A percentile compares a stretch with the other conserved stretches of the same genome.
Evolutionary conservation across 2,329 filamentous ascomycete genomes (phyloP).

Genomic region (Trichothecium roseum): DNA sequence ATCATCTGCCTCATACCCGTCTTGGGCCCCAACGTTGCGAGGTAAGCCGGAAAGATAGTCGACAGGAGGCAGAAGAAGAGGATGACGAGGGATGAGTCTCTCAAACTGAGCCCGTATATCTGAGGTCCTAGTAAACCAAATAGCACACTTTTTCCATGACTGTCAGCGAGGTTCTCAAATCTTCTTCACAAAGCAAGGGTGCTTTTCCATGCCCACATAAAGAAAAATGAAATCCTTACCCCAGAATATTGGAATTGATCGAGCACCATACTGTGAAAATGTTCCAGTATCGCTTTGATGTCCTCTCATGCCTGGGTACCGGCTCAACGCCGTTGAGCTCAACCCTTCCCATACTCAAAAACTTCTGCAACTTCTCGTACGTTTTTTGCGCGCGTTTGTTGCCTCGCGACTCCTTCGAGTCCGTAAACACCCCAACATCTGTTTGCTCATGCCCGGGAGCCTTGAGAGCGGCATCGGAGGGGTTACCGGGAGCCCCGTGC

Average conservation of each 20-base stretch:
- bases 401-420: no score
- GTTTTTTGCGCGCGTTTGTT: no score
- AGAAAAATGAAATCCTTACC: no score
- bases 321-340: conserved; percentile 34
- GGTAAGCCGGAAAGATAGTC: conserved; percentile 41
- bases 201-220: conserved; percentile 6
- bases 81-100: conserved; percentile 47
- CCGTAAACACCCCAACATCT: no score
- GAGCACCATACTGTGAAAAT: conserved; percentile 39
- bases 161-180: no score
- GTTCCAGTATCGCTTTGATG: conserved; percentile 27
- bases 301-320: conserved; percentile 29
- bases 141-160: conserved; percentile 42
- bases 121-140: conserved; percentile 54
- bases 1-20: conserved; percentile 58
- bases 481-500: no score
- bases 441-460: no score
- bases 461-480: no score
- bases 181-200: conserved; percentile 1
- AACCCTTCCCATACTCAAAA: conserved; percentile 25
- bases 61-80: conserved; percentile 52
- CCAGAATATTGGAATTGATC: conserved; percentile 36
- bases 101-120: conserved; percentile 41
- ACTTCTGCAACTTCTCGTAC: conserved; percentile 7
- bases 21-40: conserved; percentile 47